Percentiles rank a stretch among this genome's conserved stretches.
Conservation (phyloP, 805 yeast genomes). For the Schwanniomyces vanrijiae region DNA sequence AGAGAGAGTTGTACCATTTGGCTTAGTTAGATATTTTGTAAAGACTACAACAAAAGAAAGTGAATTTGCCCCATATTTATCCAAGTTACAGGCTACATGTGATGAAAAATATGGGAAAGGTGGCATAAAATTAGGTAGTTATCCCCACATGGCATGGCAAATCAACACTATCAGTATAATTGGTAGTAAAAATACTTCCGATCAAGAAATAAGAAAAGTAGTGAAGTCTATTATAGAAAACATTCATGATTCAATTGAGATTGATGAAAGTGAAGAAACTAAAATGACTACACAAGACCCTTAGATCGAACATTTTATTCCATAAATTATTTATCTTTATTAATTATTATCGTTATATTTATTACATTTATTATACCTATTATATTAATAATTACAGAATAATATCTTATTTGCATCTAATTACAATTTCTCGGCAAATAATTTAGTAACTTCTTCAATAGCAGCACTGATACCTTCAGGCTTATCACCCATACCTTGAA, state of each 20-base stretch:
- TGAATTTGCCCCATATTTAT: conserved; percentile 64
- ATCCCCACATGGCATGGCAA: conserved; percentile 71
- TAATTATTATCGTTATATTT: neutral
- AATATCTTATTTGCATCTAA: neutral
- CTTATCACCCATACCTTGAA: conserved; percentile 96
- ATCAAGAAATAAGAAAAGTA: conserved; percentile 36
- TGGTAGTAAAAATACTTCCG: conserved; percentile 46
- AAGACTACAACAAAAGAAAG: conserved; percentile 63
- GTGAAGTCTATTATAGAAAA: conserved; percentile 47
- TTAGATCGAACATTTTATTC: neutral
- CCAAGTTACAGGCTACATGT: conserved; percentile 47
- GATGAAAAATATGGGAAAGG: conserved; percentile 28
- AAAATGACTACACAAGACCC: conserved; percentile 34
- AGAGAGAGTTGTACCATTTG: conserved; percentile 19
- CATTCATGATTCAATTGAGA: conserved; percentile 55
- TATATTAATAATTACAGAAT: conserved; percentile 1
- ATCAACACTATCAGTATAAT: conserved; percentile 72
- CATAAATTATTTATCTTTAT: neutral
- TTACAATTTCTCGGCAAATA: conserved; percentile 59
- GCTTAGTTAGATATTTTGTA: conserved; percentile 52
- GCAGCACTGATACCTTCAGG: conserved; percentile 71
- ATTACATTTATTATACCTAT: neutral
- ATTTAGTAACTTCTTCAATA: conserved; percentile 62
- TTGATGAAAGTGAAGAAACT: conserved; percentile 57
- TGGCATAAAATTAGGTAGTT: conserved; percentile 72